Conservation (phyloP, 148 eudicot genomes). For the Cornus controversa region DNA sequence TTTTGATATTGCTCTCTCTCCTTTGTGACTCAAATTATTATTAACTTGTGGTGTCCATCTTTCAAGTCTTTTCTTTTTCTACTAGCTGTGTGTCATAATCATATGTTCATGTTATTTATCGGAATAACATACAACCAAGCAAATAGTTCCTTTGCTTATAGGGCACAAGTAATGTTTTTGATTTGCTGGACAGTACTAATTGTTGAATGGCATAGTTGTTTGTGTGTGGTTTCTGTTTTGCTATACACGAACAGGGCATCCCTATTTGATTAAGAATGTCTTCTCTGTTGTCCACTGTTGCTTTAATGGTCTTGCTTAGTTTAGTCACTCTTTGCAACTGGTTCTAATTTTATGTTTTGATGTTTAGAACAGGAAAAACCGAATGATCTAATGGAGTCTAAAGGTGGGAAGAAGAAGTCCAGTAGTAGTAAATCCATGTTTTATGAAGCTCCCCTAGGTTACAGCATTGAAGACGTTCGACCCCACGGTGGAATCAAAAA, state of each 20-base stretch:
- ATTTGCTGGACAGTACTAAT: neutral
- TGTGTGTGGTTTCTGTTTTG: too few species aligned
- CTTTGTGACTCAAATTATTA: too few species aligned
- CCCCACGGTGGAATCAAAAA: slow-evolving; percentile 86
- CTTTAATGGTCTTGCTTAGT: too few species aligned
- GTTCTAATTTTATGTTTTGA: neutral
- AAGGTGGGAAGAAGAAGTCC: slow-evolving; percentile 73
- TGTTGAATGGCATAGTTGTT: too few species aligned
- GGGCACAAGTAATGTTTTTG: neutral
- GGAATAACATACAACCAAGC: too few species aligned
- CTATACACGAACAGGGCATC: too few species aligned
- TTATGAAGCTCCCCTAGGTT: slow-evolving; percentile 90
- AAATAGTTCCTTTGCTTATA: neutral
- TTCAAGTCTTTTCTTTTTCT: neutral
- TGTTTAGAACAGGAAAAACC: slow-evolving; percentile 24
- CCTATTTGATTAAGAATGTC: too few species aligned
- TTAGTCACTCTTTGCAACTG: neutral
- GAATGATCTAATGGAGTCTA: slow-evolving; percentile 79
- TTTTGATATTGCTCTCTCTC: too few species aligned
- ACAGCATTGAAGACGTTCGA: slow-evolving; percentile 90
- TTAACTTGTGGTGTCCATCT: neutral
- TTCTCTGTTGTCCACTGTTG: too few species aligned
- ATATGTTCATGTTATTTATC: neutral
- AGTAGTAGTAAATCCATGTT: slow-evolving; percentile 62
- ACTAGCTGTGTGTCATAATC: neutral